A percentile compares a stretch with the other conserved stretches of the same genome.
These are phyloP conservation scores for Russula lepida DNA, from an alignment of 768 basidiomycete genomes.

Conservation along the genomic window DNA sequence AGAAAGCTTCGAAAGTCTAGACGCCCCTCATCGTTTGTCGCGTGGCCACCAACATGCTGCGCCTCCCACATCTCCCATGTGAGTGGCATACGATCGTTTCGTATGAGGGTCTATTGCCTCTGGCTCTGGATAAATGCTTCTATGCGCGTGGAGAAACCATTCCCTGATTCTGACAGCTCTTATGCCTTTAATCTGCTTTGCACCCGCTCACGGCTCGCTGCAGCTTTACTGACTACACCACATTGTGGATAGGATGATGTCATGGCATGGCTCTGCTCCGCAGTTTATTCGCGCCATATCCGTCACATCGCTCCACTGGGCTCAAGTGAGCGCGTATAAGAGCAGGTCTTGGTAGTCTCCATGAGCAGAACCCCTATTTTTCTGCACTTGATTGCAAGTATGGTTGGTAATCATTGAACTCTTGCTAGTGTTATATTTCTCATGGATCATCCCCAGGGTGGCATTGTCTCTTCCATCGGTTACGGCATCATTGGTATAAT, in stretches of 20 bases:
- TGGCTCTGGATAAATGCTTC: neutral
- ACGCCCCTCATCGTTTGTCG: neutral
- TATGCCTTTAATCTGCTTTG: no score
- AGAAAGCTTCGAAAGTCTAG: neutral
- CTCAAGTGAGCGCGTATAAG: neutral
- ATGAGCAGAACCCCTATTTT: no score
- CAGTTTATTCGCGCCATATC: neutral
- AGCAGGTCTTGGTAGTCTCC: no score
- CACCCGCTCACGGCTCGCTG: no score
- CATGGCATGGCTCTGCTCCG: neutral
- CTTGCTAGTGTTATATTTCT: neutral
- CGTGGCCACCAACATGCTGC: neutral
- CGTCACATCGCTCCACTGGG: constrained; percentile 1
- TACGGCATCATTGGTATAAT: constrained; percentile 50
- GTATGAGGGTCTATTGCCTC: neutral
- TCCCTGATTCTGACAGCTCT: neutral
- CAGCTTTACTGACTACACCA: neutral
- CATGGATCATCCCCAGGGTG: constrained; percentile 34
- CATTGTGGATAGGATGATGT: neutral
- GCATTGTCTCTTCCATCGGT: constrained; percentile 59
- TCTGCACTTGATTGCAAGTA: neutral
- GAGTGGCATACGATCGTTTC: neutral
- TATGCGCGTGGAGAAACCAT: neutral
- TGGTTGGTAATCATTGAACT: neutral
- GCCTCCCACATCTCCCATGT: neutral